Conservation (phyloP, 805 yeast genomes). For the Priceomyces fermenticarens region DNA sequence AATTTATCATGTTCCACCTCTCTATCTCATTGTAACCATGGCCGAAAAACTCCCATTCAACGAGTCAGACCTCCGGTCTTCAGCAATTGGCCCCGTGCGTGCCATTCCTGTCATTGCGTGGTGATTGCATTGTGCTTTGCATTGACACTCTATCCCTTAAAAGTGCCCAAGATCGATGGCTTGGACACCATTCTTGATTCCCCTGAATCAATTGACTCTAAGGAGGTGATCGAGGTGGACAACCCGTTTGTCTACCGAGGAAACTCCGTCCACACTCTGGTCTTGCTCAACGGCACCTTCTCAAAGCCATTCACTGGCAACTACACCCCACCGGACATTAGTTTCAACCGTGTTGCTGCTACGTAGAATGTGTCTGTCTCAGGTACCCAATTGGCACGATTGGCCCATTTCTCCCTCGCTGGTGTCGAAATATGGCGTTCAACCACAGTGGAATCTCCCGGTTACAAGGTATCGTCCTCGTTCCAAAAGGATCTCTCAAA, state of each 20-base stretch:
- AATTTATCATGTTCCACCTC: too few relatives aligned
- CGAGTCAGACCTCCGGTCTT: too few relatives aligned
- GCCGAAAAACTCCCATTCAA: too few relatives aligned
- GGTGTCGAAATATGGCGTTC: slow-evolving; percentile 79
- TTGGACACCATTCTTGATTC: too few relatives aligned
- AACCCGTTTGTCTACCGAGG: slow-evolving; percentile 27
- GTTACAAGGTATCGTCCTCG: slow-evolving; percentile 41
- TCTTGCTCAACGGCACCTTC: slow-evolving; percentile 46
- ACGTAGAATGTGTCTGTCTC: slow-evolving; percentile 49
- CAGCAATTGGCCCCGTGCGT: too few relatives aligned
- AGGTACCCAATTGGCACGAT: slow-evolving; percentile 64
- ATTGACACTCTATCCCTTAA: too few relatives aligned
- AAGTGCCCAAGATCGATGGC: too few relatives aligned
- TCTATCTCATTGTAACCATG: too few relatives aligned
- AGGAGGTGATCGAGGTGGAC: slow-evolving; percentile 22
- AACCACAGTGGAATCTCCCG: slow-evolving; percentile 66
- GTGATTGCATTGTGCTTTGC: too few relatives aligned
- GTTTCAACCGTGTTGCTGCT: slow-evolving; percentile 52
- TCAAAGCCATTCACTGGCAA: slow-evolving; percentile 47
- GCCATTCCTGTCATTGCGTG: too few relatives aligned
- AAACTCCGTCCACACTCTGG: slow-evolving; percentile 37
- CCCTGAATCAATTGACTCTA: background rate
- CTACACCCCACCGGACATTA: slow-evolving; percentile 41
- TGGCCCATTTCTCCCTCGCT: slow-evolving; percentile 59
- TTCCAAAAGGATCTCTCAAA: slow-evolving; percentile 63